Evolutionary conservation across 768 basidiomycete species (phyloP), one percentile per base, ranked within the genome.

Genomic region (Kwoniella shandongensis): DNA sequence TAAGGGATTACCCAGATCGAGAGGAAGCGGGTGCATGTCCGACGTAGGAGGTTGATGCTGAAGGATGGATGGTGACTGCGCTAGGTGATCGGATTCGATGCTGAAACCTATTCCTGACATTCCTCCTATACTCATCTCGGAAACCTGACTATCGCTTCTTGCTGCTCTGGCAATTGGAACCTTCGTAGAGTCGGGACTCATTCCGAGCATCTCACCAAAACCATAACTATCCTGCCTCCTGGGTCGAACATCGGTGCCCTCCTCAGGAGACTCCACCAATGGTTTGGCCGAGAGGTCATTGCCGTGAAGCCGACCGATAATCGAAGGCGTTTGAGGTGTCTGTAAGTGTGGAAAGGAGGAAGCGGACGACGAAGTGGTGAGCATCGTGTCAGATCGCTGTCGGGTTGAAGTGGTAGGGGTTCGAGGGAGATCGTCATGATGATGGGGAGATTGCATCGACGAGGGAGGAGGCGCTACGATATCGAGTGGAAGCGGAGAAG

Each of bases 291-390:
- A 20, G 35, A 22, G 35, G 13, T 39, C 25, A 38, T 39, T 7
- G 35, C 45, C 17, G 15, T 45, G 29, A 7, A 61, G 54, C 10
- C 51, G 38, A 26, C 60, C 60, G 8, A 54, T 8, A 23, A 57
- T 61, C 13, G 54, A 45, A 13, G 60, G 41, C 4, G 60, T 56
- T n/a, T 50, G 48, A 11, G 60, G 60, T 7, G 60, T 61, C 23
- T 56, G 60, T 8, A 46, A 42, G 18, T 40, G 30, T 20, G 54
- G 60, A 15, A 47, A 46, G 47, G 47, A 49, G 2, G 60, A 61
- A 23, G 48, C 29, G 8, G 60, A 45, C 22, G 60, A 61, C 12
- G 59, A 61, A 17, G 59, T 61, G 11, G 60, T 56, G n/a, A 38
- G 29, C 15, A 56, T 49, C 3, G 60, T 61, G 13, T 61, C 51